Percentiles rank a stretch among this genome's conserved stretches.
Evolutionary conservation across 495 filamentous ascomycete genomes (phyloP).

Genomic region (Aspergillus affinis): DNA sequence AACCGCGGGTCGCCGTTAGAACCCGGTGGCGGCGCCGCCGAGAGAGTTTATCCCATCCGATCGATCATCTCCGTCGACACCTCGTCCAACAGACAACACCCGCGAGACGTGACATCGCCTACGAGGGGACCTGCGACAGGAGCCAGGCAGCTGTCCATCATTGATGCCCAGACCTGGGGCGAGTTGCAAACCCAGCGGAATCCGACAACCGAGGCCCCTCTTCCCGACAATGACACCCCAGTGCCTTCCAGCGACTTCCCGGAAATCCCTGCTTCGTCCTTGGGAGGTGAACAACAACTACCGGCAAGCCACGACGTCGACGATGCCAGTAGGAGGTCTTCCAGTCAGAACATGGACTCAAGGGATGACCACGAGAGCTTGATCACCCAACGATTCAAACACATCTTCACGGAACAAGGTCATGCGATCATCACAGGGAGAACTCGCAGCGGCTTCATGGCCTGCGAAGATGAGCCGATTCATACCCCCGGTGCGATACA

Average conservation of each 20-base stretch:
- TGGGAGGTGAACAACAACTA: neutral
- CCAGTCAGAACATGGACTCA: neutral
- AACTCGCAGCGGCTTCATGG: slow-evolving; percentile 64
- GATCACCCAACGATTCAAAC: slow-evolving; percentile 74
- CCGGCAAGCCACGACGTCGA: neutral
- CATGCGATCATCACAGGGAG: slow-evolving; percentile 85
- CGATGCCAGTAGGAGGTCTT: neutral
- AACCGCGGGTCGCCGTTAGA: neutral
- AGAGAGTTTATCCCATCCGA: slow-evolving; percentile 77
- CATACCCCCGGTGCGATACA: slow-evolving; percentile 91
- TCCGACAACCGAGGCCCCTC: slow-evolving; percentile 1
- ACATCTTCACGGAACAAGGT: slow-evolving; percentile 74
- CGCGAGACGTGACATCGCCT: slow-evolving; percentile 4
- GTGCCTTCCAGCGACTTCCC: neutral
- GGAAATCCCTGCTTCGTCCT: slow-evolving; percentile 5
- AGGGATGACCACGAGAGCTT: slow-evolving; percentile 27
- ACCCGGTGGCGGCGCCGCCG: slow-evolving; percentile 42
- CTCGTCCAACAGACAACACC: slow-evolving; percentile 9
- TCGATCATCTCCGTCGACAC: slow-evolving; percentile 73
- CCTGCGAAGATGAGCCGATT: slow-evolving; percentile 94
- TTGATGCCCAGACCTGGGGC: slow-evolving; percentile 33
- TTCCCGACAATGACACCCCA: neutral
- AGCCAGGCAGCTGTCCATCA: slow-evolving; percentile 33
- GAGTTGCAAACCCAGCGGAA: slow-evolving; percentile 20
- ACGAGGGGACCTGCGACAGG: slow-evolving; percentile 27